phyloP scores from a whole-genome alignment of 2,329 filamentous ascomycete species.

The Elsinoe perseae region DNA sequence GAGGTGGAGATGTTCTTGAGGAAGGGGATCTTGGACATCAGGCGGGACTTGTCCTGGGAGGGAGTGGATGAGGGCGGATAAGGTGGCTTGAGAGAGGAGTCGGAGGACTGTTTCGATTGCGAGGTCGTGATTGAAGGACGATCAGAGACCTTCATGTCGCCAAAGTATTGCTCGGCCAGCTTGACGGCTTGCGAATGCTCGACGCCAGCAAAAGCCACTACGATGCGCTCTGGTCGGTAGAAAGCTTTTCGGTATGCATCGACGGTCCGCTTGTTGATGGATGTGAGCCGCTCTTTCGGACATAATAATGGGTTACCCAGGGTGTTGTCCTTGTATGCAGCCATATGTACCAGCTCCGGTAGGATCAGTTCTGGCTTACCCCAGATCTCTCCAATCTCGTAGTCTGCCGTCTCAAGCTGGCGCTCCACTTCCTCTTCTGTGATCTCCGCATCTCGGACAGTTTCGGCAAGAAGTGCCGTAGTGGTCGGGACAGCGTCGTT shows the following conservation, averaged over 20 bases:
- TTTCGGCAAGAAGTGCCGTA: slow-evolving; percentile 80
- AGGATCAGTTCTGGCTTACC: slow-evolving; percentile 92
- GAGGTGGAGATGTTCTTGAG: slow-evolving; percentile 82
- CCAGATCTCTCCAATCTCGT: slow-evolving; percentile 97
- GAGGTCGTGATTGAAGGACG: slow-evolving; percentile 12
- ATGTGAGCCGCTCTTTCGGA: slow-evolving; percentile 68
- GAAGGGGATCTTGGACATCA: slow-evolving; percentile 80
- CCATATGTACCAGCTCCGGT: slow-evolving; percentile 89
- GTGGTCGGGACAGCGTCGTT: slow-evolving; percentile 82
- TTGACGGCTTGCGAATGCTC: slow-evolving; percentile 71
- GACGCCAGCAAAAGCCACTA: slow-evolving; percentile 90
- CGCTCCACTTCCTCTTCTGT: slow-evolving; percentile 79
- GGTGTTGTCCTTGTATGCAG: slow-evolving; percentile 92
- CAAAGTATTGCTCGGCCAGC: slow-evolving; percentile 78
- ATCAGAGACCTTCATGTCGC: slow-evolving; percentile 62
- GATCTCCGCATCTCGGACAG: slow-evolving; percentile 76
- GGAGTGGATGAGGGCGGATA: slow-evolving; percentile 35
- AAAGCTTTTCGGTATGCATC: slow-evolving; percentile 73
- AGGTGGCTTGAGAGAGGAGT: slow-evolving; percentile 30
- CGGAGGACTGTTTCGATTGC: slow-evolving; percentile 25
- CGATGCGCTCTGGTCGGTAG: slow-evolving; percentile 82
- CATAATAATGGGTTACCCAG: slow-evolving; percentile 89
- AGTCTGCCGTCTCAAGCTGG: slow-evolving; percentile 84
- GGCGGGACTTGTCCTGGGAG: slow-evolving; percentile 51
- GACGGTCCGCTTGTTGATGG: slow-evolving; percentile 67